These are phyloP conservation scores for Cardiospermum halicacabum DNA, from an alignment of 345 rosid genomes.

Conservation along the genomic window DNA sequence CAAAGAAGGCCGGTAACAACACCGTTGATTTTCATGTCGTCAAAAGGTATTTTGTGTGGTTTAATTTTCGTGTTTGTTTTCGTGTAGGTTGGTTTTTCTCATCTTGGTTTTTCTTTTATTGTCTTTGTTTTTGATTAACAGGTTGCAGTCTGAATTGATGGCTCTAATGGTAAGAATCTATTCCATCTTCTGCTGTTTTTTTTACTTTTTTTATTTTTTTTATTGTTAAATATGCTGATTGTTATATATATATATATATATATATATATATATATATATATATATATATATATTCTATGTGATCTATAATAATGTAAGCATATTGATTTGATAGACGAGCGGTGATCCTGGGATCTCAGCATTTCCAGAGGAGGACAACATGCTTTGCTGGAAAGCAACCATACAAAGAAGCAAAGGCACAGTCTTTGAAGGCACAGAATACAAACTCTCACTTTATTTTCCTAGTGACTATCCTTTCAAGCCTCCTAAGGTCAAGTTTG, in stretches of 20 bases:
- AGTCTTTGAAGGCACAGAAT: conserved; percentile 56
- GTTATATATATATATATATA: too few relatives aligned
- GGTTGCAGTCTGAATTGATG: conserved; percentile 69
- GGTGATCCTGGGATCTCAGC: conserved; percentile 61
- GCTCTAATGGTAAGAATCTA: conserved; percentile 49
- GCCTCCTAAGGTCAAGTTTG: conserved; percentile 64
- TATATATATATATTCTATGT: background rate
- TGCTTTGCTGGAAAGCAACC: conserved; percentile 63
- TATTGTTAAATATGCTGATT: too few relatives aligned
- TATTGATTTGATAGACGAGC: conserved; percentile 37
- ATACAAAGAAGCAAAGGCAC: conserved; percentile 59
- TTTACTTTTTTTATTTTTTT: too few relatives aligned
- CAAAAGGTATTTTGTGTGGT: too few relatives aligned
- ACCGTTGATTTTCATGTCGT: too few relatives aligned
- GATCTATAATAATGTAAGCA: too few relatives aligned
- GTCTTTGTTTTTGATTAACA: conserved; percentile 19
- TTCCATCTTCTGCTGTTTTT: too few relatives aligned
- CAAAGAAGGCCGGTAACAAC: too few relatives aligned
- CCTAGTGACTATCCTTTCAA: conserved; percentile 67
- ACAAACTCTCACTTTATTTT: conserved; percentile 52
- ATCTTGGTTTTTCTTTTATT: too few relatives aligned
- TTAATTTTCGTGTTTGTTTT: too few relatives aligned
- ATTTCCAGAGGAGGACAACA: conserved; percentile 64
- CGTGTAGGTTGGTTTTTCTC: too few relatives aligned
- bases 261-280: background rate